Base-by-base conservation (phyloP, 805 yeast species). In the Hanseniaspora lachancei region DNA sequence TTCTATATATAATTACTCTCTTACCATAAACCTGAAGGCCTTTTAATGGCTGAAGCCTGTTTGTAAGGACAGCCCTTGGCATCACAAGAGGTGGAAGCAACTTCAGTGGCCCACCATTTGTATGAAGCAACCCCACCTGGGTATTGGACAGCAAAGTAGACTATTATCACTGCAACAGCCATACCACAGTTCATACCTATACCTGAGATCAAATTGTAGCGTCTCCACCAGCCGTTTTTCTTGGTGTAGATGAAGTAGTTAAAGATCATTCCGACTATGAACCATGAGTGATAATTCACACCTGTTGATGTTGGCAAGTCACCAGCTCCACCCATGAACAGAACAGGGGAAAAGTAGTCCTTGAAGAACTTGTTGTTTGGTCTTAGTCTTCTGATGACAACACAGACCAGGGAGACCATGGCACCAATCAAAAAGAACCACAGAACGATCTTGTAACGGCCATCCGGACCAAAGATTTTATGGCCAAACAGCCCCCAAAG, bases 151-250 rank as follows among this genome's bases (percentile, higher is more conserved):
- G 76, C 68, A 60, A 81, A 72, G 63, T 81, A 81, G 13, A 83
- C 75, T 27, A 81, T 58, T 51, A 83, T 68, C 2, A 83, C 76
- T 24, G 84, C 75, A 60, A 80, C 72, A 0, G 87, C 86, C 15
- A 82, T 74, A 1, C 87, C 87, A 7, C 84, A 77, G 48, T 82
- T 82, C 24, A 84, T 66, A 2, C 80, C 89, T 20, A 85, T 79
- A 18, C 85, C 77, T 53, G 84, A 68, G 3, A 82, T 76, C 63
- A 81, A 82, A 64, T 82, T 82, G 66, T 84, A 84, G 66, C 82
- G 83, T 43, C 81, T 81, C 89, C 89, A 84, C 89, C 89, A 84
- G 49, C 74, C 69, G 49, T 77, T 70, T 68, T 78, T 80, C 57
- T 72, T 71, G 51, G 77, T 72, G 58, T 79, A 79, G 57, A 83